Evolutionary conservation across 2,329 filamentous ascomycete genomes (phyloP).

Genomic region (Achaetomium macrosporum): DNA sequence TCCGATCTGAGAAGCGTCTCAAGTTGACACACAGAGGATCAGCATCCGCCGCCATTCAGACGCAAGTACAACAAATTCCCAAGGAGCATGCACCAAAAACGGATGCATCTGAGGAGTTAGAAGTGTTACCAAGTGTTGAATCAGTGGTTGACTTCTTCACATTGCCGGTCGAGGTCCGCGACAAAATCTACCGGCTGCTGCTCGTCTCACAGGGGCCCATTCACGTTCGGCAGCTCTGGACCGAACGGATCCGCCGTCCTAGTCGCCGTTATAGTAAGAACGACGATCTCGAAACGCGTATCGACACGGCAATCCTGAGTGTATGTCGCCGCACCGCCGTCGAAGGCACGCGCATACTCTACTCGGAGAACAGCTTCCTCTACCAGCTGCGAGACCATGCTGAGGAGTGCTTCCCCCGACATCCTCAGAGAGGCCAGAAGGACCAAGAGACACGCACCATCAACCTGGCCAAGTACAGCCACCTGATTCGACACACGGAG

Average conservation of each 20-base stretch:
- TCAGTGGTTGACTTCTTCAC: conserved; percentile 20
- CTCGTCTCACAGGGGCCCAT: conserved; percentile 29
- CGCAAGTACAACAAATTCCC: not conserved
- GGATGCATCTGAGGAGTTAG: not conserved
- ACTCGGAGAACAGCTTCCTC: conserved; percentile 42
- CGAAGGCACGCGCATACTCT: conserved; percentile 40
- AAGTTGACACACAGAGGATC: not conserved
- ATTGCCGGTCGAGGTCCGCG: conserved; percentile 27
- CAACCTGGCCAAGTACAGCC: conserved; percentile 33
- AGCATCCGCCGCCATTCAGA: not conserved
- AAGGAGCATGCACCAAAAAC: not conserved
- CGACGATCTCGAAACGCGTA: conserved; percentile 14
- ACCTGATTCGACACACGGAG: conserved; percentile 36
- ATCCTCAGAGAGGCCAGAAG: not conserved
- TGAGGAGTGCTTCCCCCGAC: not conserved
- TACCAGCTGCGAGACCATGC: conserved; percentile 40
- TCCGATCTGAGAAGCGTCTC: not conserved
- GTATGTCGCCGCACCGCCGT: conserved; percentile 31
- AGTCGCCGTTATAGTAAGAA: conserved; percentile 2
- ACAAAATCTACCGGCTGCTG: conserved; percentile 30
- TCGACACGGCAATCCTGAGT: conserved; percentile 35
- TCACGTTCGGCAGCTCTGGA: conserved; percentile 31
- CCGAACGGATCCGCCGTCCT: conserved; percentile 14
- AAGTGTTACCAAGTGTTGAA: not conserved
- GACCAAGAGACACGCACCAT: conserved; percentile 19